These are phyloP conservation scores for Paramecium pentaurelia DNA, from an alignment of 73 alveolate genomes.

Conservation along the genomic window DNA sequence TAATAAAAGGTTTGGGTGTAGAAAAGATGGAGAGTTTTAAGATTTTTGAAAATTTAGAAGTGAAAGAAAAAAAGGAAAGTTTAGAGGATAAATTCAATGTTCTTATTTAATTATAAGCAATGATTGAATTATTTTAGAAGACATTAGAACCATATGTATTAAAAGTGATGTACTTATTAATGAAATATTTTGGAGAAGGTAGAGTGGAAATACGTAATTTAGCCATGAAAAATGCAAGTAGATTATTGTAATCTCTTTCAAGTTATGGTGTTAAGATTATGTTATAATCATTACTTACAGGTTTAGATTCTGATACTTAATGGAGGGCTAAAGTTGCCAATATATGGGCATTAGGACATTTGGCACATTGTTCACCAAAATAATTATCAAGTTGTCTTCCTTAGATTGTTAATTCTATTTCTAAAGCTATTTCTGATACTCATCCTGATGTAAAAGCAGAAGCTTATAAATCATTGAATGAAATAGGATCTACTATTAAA, in stretches of 20 bases:
- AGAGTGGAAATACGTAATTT: constrained; percentile 69
- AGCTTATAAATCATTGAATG: constrained; percentile 71
- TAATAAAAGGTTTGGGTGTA: constrained; percentile 74
- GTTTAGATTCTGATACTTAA: constrained; percentile 68
- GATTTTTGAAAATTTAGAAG: constrained; percentile 50
- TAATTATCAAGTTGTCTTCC: constrained; percentile 72
- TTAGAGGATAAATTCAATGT: constrained; percentile 62
- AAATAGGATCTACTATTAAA: constrained; percentile 80
- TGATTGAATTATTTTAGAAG: constrained; percentile 68
- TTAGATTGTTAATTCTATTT: constrained; percentile 68
- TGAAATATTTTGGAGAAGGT: constrained; percentile 71
- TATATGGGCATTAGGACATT: constrained; percentile 80
- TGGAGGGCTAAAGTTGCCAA: constrained; percentile 84
- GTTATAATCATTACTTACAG: constrained; percentile 66
- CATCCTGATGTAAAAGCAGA: constrained; percentile 84
- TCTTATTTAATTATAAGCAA: constrained; percentile 62
- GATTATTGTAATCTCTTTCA: constrained; percentile 65
- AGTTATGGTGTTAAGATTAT: constrained; percentile 77
- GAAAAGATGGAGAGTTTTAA: constrained; percentile 43
- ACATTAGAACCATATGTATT: constrained; percentile 68
- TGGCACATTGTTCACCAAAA: constrained; percentile 85
- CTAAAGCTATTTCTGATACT: constrained; percentile 78
- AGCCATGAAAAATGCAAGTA: constrained; percentile 63
- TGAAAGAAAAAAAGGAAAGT: constrained; percentile 53
- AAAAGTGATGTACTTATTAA: constrained; percentile 60